Evolutionary conservation across 2,329 filamentous ascomycete species (phyloP), one percentile per base, ranked within the genome.

Genomic region (Pleoardoris graminearum): DNA sequence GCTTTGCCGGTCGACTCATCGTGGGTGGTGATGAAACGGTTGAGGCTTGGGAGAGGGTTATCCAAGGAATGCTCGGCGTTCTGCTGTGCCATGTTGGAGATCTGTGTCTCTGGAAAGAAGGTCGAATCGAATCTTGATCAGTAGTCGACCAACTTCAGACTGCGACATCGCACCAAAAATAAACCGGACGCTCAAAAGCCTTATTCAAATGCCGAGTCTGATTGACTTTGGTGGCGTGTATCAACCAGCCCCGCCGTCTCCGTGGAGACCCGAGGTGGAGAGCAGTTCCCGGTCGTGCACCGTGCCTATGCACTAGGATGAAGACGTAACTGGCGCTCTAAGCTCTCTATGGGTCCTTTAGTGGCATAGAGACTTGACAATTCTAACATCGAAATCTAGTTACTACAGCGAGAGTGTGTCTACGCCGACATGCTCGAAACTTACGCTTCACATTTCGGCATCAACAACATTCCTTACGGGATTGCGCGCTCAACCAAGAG

Each of bases 11-110:
- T 66, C 4, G 65, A 38, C 2, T 57, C 46, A 41, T 73, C 62
- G 54, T 75, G 72, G 29, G 67, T 68, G 10, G 72, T 74, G 53
- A 75, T 72, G 54, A 62, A 69, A 43, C 72, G 70, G 16, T 73
- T 62, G 27, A 71, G 30, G 38, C 44, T 55, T 16, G 63, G 67
- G 11, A 72, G 67, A 45, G 39, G 41, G 6, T 53, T 54, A 50
- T 68, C 66, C 7, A 53, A 51, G 2, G 48, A 23, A 10, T 39
- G 49, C 38, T 53, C 48, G 21, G 55, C 48, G 2, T 58, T 48
- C 62, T 42, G 21, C 33, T 36, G 12, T 3, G 50, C 23, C 50
- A 53, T 53, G 17, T 30, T 45, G 38, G 19, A 2, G 17, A 27
- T 22, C 16, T 14, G 11, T 12, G 17, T 32, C 4, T 42, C 4